Base-by-base conservation (phyloP, 2,329 filamentous ascomycete genomes). In the Botrytis sinoallii region DNA sequence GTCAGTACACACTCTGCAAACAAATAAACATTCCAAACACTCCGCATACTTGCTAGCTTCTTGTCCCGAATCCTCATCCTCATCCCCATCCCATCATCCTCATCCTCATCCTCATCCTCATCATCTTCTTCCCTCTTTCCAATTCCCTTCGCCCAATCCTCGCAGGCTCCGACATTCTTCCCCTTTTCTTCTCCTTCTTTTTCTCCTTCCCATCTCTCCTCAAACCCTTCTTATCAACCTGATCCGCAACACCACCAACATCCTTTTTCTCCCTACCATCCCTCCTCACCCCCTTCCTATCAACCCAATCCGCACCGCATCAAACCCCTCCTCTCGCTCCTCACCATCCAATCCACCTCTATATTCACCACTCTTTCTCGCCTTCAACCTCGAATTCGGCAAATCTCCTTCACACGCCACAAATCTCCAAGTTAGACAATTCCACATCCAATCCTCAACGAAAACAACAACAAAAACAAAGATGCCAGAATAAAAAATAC, bases 11-110 rank as follows among this genome's bases (percentile, higher is more conserved):
- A 40, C 7, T 29, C 25, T 32, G 10, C 25, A 29, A 29, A 22
- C 1, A 25, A 35, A 52, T 20, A 29, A 14, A 4, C 7, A 14
- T 32, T 0, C 10, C 10, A 20, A 61, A 6, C 22, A 55, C 65
- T 22, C 3, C 6, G 73, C 79, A 63, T 76, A 81, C 79, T 79
- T 77, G 74, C 76, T 77, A 67, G 79, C 77, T 68, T 73, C 73
- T 5, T 78, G 73, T 40, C 77, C 79, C 20, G 75, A 74, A 75
- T 80, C 78, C 42, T 78, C 76, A 14, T 78, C 76, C 48, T 78
- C 77, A 70, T 79, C 40, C 12, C 3, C 79, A 73, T 79, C 77
- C 1, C 76, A 14, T 78, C 76, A 44, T 78, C 77, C 69, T 79
- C 12, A 40, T 40, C 38, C 10, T 12, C 79, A 73, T 79, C 77